Percentiles rank a stretch among this genome's conserved stretches.
phyloP scores from a whole-genome alignment of 441 rosid species.

The Viola pubescens region DNA sequence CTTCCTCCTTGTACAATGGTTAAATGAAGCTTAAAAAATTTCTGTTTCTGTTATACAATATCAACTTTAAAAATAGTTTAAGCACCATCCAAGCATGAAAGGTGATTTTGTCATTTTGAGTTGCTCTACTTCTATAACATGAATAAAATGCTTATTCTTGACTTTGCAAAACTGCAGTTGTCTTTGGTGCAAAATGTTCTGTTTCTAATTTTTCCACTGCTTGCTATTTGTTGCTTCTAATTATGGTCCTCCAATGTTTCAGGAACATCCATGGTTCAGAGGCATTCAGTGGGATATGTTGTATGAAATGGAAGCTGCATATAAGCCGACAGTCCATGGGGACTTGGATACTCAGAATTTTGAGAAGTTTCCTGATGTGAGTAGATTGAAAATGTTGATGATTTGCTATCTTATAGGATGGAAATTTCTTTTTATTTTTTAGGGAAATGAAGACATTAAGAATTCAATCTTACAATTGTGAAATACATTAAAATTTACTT shows the following conservation, averaged over 20 bases:
- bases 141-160: conserved; percentile 4
- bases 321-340: conserved; percentile 70
- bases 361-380: conserved; percentile 93
- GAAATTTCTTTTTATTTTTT: too few relatives aligned
- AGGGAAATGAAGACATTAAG: too few relatives aligned
- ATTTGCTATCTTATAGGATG: too few relatives aligned
- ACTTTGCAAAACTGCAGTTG: neutral
- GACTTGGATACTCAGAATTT: conserved; percentile 92
- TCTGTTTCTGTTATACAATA: conserved; percentile 5
- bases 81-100: neutral
- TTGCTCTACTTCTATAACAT: neutral
- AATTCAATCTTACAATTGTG: neutral
- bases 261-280: conserved; percentile 79
- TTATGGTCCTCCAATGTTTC: conserved; percentile 18
- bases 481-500: neutral
- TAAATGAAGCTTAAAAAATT: conserved; percentile 7
- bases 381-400: conserved; percentile 20
- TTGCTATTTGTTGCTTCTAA: conserved; percentile 5
- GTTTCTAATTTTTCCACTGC: neutral
- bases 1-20: neutral
- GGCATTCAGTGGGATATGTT: conserved; percentile 70
- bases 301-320: conserved; percentile 79
- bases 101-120: conserved; percentile 5
- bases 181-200: too few relatives aligned
- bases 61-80: conserved; percentile 6